These are phyloP conservation scores for Leccinum imitatum DNA, from an alignment of 768 basidiomycete genomes.

Conservation along the genomic window DNA sequence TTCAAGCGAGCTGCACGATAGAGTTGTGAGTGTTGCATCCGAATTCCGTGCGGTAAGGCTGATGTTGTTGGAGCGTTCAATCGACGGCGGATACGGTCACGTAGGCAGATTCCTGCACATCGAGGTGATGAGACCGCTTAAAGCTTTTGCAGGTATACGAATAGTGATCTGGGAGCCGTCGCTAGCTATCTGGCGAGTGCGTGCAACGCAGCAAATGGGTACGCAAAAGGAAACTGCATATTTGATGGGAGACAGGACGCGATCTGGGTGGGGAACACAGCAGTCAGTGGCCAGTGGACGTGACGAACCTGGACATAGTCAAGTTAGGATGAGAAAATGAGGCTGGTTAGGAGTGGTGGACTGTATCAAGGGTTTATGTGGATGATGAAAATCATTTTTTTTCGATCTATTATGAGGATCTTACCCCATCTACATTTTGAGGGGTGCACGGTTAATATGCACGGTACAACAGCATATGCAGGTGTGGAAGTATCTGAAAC, in stretches of 20 bases:
- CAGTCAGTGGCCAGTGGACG: background rate
- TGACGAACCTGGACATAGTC: background rate
- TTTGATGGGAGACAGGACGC: constrained; percentile 8
- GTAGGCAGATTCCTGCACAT: background rate
- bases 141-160: constrained; percentile 5
- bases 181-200: background rate
- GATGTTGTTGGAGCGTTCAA: constrained; percentile 2
- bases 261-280: constrained; percentile 6
- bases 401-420: background rate
- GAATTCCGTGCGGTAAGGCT: background rate
- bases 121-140: background rate
- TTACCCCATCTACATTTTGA: background rate
- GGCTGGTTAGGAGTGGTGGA: background rate
- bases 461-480: background rate
- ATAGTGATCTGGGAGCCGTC: background rate
- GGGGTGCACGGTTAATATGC: background rate
- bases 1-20: constrained; percentile 6
- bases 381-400: background rate
- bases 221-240: constrained; percentile 3
- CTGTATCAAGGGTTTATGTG: background rate
- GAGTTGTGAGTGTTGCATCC: constrained; percentile 4
- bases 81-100: constrained; percentile 9
- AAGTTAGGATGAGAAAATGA: background rate
- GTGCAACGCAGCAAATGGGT: background rate
- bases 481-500: background rate